These are phyloP conservation scores for Cenchrus americanus DNA, from an alignment of 176 grass and related monocot species.

Conservation along the genomic window DNA sequence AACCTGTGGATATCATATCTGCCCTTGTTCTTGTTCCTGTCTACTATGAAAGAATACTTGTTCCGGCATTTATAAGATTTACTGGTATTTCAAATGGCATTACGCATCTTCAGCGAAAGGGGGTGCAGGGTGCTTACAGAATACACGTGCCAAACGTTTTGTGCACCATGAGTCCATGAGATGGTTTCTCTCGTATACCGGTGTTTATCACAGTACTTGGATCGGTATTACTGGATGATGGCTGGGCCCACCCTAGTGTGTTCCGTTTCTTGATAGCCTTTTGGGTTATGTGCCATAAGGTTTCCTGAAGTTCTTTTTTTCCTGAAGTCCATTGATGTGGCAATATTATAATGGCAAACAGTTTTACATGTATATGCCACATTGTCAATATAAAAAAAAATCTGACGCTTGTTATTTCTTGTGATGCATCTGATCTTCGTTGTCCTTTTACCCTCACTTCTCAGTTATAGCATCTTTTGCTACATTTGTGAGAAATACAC, in stretches of 20 bases:
- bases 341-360: too few relatives aligned
- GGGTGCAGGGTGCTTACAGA: slow-evolving; percentile 48
- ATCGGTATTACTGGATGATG: slow-evolving; percentile 64
- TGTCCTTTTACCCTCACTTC: neutral
- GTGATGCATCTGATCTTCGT: neutral
- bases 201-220: slow-evolving; percentile 39
- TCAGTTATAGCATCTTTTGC: neutral
- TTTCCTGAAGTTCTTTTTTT: neutral
- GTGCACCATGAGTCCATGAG: slow-evolving; percentile 23
- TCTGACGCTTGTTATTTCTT: too few relatives aligned
- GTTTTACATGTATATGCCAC: neutral
- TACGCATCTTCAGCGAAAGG: slow-evolving; percentile 51
- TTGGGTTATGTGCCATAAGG: slow-evolving; percentile 21
- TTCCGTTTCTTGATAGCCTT: slow-evolving; percentile 26
- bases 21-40: slow-evolving; percentile 50
- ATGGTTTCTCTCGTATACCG: slow-evolving; percentile 42
- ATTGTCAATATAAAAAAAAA: neutral
- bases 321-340: neutral
- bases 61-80: slow-evolving; percentile 47
- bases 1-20: slow-evolving; percentile 47
- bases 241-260: slow-evolving; percentile 7
- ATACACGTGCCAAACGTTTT: slow-evolving; percentile 35
- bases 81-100: slow-evolving; percentile 48
- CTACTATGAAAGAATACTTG: slow-evolving; percentile 62
- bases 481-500: neutral